Evolutionary conservation across 2,329 filamentous ascomycete genomes (phyloP).

Genomic region (Calonectria honghensis): DNA sequence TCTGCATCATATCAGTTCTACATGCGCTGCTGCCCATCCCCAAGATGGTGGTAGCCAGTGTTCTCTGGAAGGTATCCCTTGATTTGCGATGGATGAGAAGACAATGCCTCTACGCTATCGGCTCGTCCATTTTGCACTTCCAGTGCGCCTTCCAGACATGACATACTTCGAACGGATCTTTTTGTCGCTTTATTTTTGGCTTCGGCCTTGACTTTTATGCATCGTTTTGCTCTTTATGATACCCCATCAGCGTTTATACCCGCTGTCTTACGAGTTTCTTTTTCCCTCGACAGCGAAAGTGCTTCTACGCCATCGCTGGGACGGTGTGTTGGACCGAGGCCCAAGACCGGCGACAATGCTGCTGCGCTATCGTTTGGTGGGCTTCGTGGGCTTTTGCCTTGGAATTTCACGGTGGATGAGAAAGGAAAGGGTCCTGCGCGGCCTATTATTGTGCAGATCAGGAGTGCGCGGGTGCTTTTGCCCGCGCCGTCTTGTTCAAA

Average conservation of each 20-base stretch:
- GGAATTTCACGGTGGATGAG: conserved; percentile 27
- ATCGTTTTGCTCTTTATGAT: conserved; percentile 60
- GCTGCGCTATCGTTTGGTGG: conserved; percentile 70
- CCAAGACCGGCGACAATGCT: conserved; percentile 70
- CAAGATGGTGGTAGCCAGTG: conserved; percentile 63
- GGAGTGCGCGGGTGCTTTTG: background rate
- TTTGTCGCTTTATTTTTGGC: conserved; percentile 41
- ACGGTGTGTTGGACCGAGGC: conserved; percentile 72
- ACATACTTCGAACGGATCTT: conserved; percentile 36
- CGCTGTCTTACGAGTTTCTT: conserved; percentile 65
- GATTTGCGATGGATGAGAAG: conserved; percentile 54
- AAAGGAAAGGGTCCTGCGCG: background rate
- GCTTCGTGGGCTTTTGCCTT: conserved; percentile 67
- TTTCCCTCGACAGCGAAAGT: conserved; percentile 71
- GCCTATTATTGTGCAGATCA: conserved; percentile 1
- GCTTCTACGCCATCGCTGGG: conserved; percentile 74
- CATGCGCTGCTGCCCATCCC: background rate
- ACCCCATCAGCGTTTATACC: conserved; percentile 68
- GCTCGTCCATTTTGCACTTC: conserved; percentile 40
- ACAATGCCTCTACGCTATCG: conserved; percentile 75
- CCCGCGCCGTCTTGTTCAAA: background rate
- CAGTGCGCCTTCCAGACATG: conserved; percentile 33
- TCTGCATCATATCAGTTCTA: conserved; percentile 33
- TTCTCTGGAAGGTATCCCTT: conserved; percentile 50
- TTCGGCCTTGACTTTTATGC: conserved; percentile 48